Base-by-base conservation (phyloP, 177 flowering plant genomes). In the Tripterygium wilfordii region DNA sequence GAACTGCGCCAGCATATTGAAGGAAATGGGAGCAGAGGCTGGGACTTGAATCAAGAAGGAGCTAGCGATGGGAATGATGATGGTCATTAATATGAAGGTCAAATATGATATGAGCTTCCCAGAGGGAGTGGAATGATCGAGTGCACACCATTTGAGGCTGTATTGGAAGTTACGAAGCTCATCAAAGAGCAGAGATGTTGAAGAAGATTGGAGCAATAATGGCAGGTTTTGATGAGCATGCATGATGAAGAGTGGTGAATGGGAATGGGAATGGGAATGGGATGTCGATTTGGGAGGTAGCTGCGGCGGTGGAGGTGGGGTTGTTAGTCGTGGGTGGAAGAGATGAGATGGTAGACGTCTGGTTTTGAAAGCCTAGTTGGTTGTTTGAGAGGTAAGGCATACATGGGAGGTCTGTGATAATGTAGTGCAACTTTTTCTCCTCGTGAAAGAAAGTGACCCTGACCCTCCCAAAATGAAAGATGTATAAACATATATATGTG, bases 81-180 rank as follows among this genome's bases (percentile, higher is more conserved):
- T 14, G 21, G 80, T 47, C 33, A 82, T 56, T 41, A 67, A 9
- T 10, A 55, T 10, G 54, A 79, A 82, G 1, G 42, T 42, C n/a
- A 61, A 7, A 50, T 68, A 70, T 16, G 88, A 82, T 3, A 75
- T 5, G 33, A 59, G 17, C 42, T 48, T 75, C 4, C 71, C 66
- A 3, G 20, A 0, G 44, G 55, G 36, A 0, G 88, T 58, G 1
- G 85, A 74, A 58, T 79, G 85, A 44, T 82, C 88, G 18, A 82
- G 75, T 0, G 82, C 71, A 24, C 80, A 77, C 82, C 85, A 78
- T 26, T 56, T 69, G 20, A 82, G 82, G 62, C 67, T 55, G 4
- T 66, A 37, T n/a, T 69, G 65, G 43, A 78, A 72, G 36, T 49
- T 61, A 3, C 65, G 60, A 1, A 81, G 71, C 24, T 78, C 78